Evolutionary conservation across 345 rosid species (phyloP), one percentile per base, ranked within the genome.

Genomic region (Dovyalis caffra): DNA sequence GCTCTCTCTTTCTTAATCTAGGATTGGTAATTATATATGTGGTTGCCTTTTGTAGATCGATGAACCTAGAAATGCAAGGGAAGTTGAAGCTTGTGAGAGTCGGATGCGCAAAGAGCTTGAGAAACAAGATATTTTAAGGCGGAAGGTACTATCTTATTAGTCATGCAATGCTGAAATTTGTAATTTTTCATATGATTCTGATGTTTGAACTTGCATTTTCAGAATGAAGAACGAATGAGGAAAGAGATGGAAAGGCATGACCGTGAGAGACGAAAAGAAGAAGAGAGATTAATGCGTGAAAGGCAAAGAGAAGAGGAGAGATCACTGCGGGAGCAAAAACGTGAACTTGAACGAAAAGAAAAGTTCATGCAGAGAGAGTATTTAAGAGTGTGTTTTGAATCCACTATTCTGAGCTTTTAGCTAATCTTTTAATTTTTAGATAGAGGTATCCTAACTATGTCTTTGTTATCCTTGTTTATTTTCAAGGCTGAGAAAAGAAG

Each of bases 181-280:
- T 25, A 71, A 28, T 23, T 16, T 58, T 32, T 33, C 71, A 68
- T 78, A 20, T 43, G 33, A 76, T 67, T 56, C 72, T 86, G 56
- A 79, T 77, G 63, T 78, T 71, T 72, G 20, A 67, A 51, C 66
- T 78, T 78, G 70, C 81, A 33, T 69, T 80, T 74, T 43, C 76
- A 96, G 98, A 89, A 68, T 85, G 99, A 96, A 82, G 99, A 96
- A 73, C 88, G 91, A 69, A 77, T 87, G 85, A 90, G 25, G 84
- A 96, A 90, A 83, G 99, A 92, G 79, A 92, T 92, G 92, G 97
- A 96, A 84, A 93, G 85, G 83, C 86, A 68, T 66, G 98, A 91
- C 70, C 99, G 98, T 79, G 99, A 96, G 86, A 91, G 95, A 85
- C 83, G 91, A 76, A 96, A 96, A 73, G 98, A 96, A 85, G 97